phyloP scores from a whole-genome alignment of 192 early-diverging fungal species.

The Fimicolochytrium jonesii region DNA sequence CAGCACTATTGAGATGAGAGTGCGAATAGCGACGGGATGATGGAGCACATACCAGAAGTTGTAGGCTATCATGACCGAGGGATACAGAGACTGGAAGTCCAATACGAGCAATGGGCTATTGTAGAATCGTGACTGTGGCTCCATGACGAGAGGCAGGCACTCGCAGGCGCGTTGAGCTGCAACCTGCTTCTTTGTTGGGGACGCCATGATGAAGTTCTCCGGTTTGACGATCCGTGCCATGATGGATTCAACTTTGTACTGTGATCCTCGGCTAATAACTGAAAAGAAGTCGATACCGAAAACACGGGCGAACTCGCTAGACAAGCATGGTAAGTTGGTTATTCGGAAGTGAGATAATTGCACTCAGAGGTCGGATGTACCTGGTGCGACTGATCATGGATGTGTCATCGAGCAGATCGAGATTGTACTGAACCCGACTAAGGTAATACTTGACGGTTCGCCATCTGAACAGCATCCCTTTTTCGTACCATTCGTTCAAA shows the following conservation, averaged over 20 bases:
- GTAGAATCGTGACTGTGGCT: conserved; percentile 81
- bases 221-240: conserved; percentile 51
- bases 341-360: conserved; percentile 18
- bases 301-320: conserved; percentile 79
- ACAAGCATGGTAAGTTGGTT: too few species aligned
- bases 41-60: conserved; percentile 80
- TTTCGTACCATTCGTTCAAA: conserved; percentile 66
- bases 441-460: conserved; percentile 64
- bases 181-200: conserved; percentile 63
- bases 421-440: conserved; percentile 57
- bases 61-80: conserved; percentile 94
- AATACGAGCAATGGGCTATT: conserved; percentile 80
- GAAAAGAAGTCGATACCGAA: conserved; percentile 88
- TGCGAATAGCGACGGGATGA: too few species aligned
- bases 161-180: conserved; percentile 69
- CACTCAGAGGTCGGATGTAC: too few species aligned
- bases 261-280: conserved; percentile 84
- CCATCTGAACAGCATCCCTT: conserved; percentile 46
- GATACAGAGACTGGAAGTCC: conserved; percentile 93
- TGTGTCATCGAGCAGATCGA: conserved; percentile 70
- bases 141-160: conserved; percentile 84
- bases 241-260: conserved; percentile 87
- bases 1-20: too few species aligned
- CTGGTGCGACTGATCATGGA: conserved; percentile 62
- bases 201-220: conserved; percentile 74